These are phyloP conservation scores for Macadamia tetraphylla DNA, from an alignment of 164 flowering plant genomes.

Conservation along the genomic window DNA sequence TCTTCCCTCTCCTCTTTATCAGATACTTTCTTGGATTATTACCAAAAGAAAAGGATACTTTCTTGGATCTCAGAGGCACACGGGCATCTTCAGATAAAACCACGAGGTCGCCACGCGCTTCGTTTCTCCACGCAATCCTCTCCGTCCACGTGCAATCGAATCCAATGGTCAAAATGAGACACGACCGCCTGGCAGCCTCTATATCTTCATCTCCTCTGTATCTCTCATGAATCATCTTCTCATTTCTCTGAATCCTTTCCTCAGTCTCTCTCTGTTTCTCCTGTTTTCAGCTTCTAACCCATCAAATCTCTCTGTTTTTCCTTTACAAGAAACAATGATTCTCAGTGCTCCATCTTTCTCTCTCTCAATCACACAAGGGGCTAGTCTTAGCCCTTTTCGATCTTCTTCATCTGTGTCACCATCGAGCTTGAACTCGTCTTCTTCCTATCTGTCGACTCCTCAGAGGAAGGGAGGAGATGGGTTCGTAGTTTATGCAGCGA, in stretches of 20 bases:
- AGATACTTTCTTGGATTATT: too few relatives aligned
- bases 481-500: constrained; percentile 7
- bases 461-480: constrained; percentile 9
- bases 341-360: constrained; percentile 29
- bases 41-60: too few relatives aligned
- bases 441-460: constrained; percentile 4
- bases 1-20: too few relatives aligned
- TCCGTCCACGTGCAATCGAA: not conserved
- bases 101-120: not conserved
- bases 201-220: constrained; percentile 16
- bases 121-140: not conserved
- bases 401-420: not conserved
- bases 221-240: not conserved
- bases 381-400: not conserved
- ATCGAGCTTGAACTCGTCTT: not conserved
- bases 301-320: not conserved
- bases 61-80: too few relatives aligned
- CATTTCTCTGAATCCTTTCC: not conserved
- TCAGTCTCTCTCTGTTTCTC: not conserved
- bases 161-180: not conserved
- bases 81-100: not conserved
- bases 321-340: constrained; percentile 26
- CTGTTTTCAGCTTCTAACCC: not conserved
- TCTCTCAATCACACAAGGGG: not conserved
- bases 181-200: not conserved